phyloP scores from a whole-genome alignment of 257 asterid species.

The Solanum acaule region DNA sequence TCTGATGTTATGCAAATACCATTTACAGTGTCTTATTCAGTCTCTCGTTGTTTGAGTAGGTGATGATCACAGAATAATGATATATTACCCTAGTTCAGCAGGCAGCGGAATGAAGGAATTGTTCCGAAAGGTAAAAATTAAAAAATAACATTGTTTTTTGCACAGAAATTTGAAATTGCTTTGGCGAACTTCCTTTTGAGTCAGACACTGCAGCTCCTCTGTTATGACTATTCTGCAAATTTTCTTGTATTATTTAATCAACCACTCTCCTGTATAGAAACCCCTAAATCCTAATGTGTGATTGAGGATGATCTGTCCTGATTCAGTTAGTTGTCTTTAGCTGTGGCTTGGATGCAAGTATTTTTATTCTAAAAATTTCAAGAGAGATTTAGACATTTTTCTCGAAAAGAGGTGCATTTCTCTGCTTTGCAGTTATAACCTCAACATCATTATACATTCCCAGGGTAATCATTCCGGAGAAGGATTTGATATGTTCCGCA shows the following conservation, averaged over 20 bases:
- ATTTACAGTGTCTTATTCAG: neutral
- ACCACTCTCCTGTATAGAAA: neutral
- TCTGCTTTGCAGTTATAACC: neutral
- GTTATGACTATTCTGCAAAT: neutral
- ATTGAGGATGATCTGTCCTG: neutral
- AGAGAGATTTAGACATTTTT: neutral
- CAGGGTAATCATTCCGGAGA: neutral
- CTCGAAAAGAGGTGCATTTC: neutral
- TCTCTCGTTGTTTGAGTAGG: constrained; percentile 41
- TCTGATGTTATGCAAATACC: neutral
- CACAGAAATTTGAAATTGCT: neutral
- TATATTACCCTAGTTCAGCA: constrained; percentile 96
- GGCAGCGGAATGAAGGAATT: constrained; percentile 98
- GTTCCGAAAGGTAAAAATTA: constrained; percentile 70
- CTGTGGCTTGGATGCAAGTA: neutral
- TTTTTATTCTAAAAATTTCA: neutral
- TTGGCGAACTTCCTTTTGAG: neutral
- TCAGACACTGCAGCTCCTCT: neutral
- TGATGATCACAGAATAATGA: constrained; percentile 96
- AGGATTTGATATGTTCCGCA: neutral
- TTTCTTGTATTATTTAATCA: neutral
- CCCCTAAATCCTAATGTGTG: neutral
- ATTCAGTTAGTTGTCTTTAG: neutral
- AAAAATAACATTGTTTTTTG: neutral
- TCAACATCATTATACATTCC: neutral